Evolutionary conservation across 1,284 basidiomycete genomes (phyloP).

Genomic region (Phaffia rhodozyma): DNA sequence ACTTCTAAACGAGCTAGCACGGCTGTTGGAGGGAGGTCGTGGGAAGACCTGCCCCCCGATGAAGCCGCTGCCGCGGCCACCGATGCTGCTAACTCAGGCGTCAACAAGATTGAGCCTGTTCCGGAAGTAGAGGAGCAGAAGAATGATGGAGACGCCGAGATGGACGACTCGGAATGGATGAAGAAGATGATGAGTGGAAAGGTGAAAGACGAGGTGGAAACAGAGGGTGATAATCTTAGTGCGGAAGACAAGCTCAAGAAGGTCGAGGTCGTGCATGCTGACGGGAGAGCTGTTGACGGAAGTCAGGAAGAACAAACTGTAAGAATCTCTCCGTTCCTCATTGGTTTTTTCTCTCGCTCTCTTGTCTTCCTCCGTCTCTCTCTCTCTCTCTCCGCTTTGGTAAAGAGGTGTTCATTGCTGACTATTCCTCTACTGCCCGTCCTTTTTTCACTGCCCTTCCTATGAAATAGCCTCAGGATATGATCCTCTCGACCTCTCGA

Average conservation of each 20-base stretch:
- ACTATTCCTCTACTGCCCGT: background rate
- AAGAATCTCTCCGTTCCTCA: background rate
- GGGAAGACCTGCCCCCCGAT: constrained; percentile 11
- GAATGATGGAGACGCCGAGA: constrained; percentile 38
- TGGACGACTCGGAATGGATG: constrained; percentile 61
- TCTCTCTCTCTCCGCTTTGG: constrained; percentile 15
- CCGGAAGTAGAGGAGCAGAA: constrained; percentile 7
- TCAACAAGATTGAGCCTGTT: background rate
- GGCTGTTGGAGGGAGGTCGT: constrained; percentile 1
- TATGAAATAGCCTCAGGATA: constrained; percentile 38
- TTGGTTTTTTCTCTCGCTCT: background rate
- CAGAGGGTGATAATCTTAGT: constrained; percentile 39
- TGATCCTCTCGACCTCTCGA: constrained; percentile 64
- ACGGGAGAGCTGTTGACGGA: constrained; percentile 18
- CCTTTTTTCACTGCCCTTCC: background rate
- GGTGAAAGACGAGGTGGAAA: constrained; percentile 24
- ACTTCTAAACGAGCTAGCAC: constrained; percentile 10
- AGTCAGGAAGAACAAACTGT: constrained; percentile 7
- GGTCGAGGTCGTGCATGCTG: constrained; percentile 34
- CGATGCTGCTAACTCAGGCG: background rate
- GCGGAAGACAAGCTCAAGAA: constrained; percentile 46
- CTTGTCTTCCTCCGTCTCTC: background rate
- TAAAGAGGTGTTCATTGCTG: too few species aligned
- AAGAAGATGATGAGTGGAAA: constrained; percentile 40
- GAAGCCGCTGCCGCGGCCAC: background rate